phyloP scores from a whole-genome alignment of 768 basidiomycete species.

The Mycena crocata region DNA sequence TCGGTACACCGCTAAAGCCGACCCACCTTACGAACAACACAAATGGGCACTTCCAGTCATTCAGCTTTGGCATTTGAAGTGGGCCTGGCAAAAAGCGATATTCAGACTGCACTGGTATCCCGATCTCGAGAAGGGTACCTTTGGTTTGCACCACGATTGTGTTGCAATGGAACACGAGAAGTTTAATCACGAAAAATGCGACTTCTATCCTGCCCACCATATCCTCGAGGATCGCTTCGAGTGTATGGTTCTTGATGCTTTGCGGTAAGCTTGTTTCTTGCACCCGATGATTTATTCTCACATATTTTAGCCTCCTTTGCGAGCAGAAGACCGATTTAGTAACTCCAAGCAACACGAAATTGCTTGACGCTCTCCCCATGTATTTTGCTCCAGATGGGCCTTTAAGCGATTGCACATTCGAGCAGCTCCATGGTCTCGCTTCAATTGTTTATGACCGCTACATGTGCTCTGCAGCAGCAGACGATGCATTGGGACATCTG shows the following conservation, averaged over 20 bases:
- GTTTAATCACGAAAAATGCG: conserved; percentile 30
- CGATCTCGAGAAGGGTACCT: conserved; percentile 3
- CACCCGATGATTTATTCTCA: neutral
- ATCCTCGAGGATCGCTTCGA: conserved; percentile 33
- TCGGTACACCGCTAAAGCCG: conserved; percentile 16
- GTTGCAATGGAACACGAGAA: conserved; percentile 10
- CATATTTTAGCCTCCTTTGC: neutral
- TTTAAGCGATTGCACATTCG: conserved; percentile 1
- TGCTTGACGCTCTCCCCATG: neutral
- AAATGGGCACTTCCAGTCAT: conserved; percentile 35
- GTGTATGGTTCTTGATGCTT: conserved; percentile 1
- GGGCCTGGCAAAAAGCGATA: conserved; percentile 32
- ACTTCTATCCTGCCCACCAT: conserved; percentile 33
- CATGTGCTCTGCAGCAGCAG: conserved; percentile 13
- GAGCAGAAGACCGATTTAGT: conserved; percentile 1
- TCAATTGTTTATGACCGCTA: conserved; percentile 11
- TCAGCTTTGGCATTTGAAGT: conserved; percentile 36
- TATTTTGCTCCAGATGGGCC: conserved; percentile 5
- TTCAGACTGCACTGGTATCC: conserved; percentile 28
- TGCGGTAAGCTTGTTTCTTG: conserved; percentile 19
- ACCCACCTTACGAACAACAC: conserved; percentile 8
- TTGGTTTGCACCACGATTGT: conserved; percentile 25
- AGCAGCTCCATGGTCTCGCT: conserved; percentile 9
- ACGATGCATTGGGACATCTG: conserved; percentile 11
- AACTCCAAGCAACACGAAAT: neutral